These are phyloP conservation scores for Blastocystis sp. DNA, from an alignment of 352 stramenopile species.

Conservation along the genomic window DNA sequence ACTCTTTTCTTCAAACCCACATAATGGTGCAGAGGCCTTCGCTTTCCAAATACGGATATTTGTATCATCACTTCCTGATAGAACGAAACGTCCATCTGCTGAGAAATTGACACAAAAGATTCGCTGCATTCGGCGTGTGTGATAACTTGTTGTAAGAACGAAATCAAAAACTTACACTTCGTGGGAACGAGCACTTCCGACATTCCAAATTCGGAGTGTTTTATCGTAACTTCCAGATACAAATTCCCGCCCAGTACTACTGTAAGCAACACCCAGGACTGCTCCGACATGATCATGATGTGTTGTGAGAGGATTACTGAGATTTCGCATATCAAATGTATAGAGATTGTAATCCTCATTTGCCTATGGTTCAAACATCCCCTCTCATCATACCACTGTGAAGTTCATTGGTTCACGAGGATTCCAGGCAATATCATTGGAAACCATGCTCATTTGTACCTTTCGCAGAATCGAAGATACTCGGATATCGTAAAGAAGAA, in stretches of 20 bases:
- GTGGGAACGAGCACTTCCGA: constrained; percentile 79
- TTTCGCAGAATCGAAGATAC: constrained; percentile 89
- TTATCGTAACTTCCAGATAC: constrained; percentile 95
- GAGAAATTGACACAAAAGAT: constrained; percentile 85
- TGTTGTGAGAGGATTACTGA: constrained; percentile 83
- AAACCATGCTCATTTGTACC: constrained; percentile 89
- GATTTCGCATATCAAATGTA: constrained; percentile 98
- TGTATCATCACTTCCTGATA: constrained; percentile 96
- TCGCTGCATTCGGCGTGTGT: constrained; percentile 98
- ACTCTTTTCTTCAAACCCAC: constrained; percentile 76
- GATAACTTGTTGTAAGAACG: constrained; percentile 76
- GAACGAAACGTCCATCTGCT: constrained; percentile 87
- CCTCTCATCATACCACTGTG: constrained; percentile 78
- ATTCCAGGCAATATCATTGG: constrained; percentile 98
- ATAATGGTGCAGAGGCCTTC: constrained; percentile 86
- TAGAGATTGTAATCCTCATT: constrained; percentile 99
- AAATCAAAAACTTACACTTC: constrained; percentile 73
- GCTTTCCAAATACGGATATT: constrained; percentile 99
- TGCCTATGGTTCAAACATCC: constrained; percentile 72
- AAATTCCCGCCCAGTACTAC: constrained; percentile 94
- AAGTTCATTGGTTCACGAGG: constrained; percentile 98
- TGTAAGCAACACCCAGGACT: constrained; percentile 94
- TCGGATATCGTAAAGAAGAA: constrained; percentile 87
- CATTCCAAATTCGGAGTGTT: constrained; percentile 94
- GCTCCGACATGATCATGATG: constrained; percentile 97